These are phyloP conservation scores for Sarocladium brachiariae DNA, from an alignment of 2,329 filamentous ascomycete genomes.

Conservation along the genomic window DNA sequence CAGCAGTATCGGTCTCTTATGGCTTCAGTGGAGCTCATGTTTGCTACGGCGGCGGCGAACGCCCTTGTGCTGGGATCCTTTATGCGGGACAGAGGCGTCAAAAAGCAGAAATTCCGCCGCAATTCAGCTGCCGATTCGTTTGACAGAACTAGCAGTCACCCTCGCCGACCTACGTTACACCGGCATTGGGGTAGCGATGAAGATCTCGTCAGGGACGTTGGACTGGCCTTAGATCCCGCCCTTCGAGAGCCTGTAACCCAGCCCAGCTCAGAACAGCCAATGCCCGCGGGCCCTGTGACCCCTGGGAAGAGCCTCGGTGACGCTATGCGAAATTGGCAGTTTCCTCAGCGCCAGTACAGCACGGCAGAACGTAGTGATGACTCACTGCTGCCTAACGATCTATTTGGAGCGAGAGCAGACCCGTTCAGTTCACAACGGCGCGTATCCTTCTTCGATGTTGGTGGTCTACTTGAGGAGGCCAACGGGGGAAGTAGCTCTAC, in stretches of 20 bases:
- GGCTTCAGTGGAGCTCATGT: conserved; percentile 84
- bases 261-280: background rate
- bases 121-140: conserved; percentile 58
- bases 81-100: conserved; percentile 80
- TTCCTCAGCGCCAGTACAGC: conserved; percentile 33
- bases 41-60: conserved; percentile 82
- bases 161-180: conserved; percentile 44
- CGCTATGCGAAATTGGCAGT: conserved; percentile 41
- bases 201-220: conserved; percentile 75
- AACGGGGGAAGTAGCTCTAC: conserved; percentile 23
- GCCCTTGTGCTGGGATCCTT: conserved; percentile 88
- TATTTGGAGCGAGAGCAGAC: conserved; percentile 21
- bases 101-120: conserved; percentile 77
- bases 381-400: conserved; percentile 31
- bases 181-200: conserved; percentile 84
- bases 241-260: conserved; percentile 32
- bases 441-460: conserved; percentile 81
- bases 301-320: conserved; percentile 22
- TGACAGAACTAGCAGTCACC: conserved; percentile 32
- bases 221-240: conserved; percentile 56
- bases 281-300: conserved; percentile 17
- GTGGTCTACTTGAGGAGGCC: conserved; percentile 59
- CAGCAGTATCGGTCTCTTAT: conserved; percentile 86
- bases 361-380: conserved; percentile 37
- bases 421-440: conserved; percentile 21